A percentile compares a stretch with the other conserved stretches of the same genome.
These are phyloP conservation scores for Phytophthora pini DNA, from an alignment of 352 stramenopile species.

Conservation along the genomic window DNA sequence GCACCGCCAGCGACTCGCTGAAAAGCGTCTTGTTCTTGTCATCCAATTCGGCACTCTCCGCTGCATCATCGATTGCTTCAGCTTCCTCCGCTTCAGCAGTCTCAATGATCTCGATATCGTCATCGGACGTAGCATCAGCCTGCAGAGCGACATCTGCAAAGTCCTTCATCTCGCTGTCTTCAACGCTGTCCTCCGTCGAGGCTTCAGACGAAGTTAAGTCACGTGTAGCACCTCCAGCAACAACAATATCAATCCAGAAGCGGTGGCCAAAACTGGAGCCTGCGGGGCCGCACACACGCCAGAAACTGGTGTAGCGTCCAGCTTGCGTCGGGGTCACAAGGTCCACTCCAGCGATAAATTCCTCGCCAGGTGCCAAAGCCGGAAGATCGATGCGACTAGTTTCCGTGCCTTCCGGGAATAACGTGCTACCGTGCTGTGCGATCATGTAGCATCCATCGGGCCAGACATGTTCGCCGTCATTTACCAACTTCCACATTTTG, in stretches of 20 bases:
- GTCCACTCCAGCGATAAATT: conserved; percentile 43
- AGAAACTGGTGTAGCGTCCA: conserved; percentile 86
- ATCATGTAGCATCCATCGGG: conserved; percentile 59
- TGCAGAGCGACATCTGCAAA: conserved; percentile 3
- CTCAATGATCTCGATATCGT: conserved; percentile 54
- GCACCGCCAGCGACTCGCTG: conserved; percentile 46
- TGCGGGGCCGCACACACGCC: conserved; percentile 72
- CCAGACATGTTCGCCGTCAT: conserved; percentile 60
- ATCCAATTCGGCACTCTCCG: background rate
- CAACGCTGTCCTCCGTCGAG: conserved; percentile 5
- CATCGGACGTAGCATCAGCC: conserved; percentile 29
- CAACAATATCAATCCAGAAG: conserved; percentile 86
- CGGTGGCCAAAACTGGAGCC: conserved; percentile 81
- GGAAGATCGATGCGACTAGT: conserved; percentile 40
- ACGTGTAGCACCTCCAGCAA: conserved; percentile 21
- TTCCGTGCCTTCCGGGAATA: conserved; percentile 40
- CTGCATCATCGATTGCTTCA: conserved; percentile 9
- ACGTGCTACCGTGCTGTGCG: conserved; percentile 40
- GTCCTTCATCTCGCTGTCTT: conserved; percentile 31
- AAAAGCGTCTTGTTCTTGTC: conserved; percentile 29
- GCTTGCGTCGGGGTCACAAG: conserved; percentile 39
- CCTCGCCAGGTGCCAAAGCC: conserved; percentile 35
- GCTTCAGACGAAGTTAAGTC: conserved; percentile 19
- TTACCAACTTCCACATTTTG: conserved; percentile 85
- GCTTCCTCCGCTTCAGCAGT: conserved; percentile 32